Evolutionary conservation across 73 alveolate species (phyloP).

Genomic region (Tetrahymena thermophila): DNA sequence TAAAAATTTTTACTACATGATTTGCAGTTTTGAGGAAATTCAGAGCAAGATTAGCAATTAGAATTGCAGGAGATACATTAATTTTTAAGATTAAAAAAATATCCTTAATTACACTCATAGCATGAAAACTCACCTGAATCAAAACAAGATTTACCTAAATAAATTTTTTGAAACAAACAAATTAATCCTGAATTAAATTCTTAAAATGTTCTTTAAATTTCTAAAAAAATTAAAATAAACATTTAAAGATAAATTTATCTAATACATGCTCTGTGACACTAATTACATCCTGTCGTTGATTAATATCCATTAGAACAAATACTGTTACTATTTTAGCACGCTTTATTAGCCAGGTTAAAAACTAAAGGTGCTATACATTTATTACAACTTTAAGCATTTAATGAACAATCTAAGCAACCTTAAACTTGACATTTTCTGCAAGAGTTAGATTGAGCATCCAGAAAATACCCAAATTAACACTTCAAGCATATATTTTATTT

Average conservation of each 20-base stretch:
- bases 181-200: neutral
- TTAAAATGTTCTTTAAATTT: neutral
- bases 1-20: neutral
- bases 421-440: neutral
- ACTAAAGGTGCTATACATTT: neutral
- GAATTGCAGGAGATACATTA: neutral
- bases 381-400: neutral
- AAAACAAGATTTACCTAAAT: neutral
- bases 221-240: neutral
- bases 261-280: neutral
- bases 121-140: neutral
- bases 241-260: no score
- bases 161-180: neutral
- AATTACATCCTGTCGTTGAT: neutral
- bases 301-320: neutral
- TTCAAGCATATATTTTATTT: neutral
- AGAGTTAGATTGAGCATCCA: neutral
- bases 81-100: neutral
- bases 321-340: neutral
- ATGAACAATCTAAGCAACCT: neutral
- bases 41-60: neutral
- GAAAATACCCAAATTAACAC: neutral
- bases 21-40: neutral
- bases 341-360: no score
- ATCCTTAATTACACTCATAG: neutral